A percentile compares a stretch with the other conserved stretches of the same genome.
Evolutionary conservation across 1,139 yeast species (phyloP).

Genomic region (Saccharomyces hybrid): DNA sequence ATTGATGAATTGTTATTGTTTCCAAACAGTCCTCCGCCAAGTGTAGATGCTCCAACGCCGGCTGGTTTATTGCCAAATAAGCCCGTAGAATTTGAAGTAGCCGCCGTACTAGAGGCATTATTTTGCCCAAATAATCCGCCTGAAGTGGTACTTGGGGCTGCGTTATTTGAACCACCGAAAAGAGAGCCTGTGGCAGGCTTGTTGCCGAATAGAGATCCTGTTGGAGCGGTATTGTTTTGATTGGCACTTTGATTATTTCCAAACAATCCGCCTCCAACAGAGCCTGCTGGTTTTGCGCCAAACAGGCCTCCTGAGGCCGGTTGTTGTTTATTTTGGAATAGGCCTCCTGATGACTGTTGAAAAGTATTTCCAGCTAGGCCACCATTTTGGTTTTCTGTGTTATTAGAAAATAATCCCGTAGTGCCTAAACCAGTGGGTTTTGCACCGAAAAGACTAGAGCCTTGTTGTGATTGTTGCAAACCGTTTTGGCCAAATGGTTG

Average conservation of each 20-base stretch:
- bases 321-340: constrained; percentile 17
- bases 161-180: background rate
- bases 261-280: constrained; percentile 35
- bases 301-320: constrained; percentile 15
- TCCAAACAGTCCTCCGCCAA: constrained; percentile 31
- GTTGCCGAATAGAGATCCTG: constrained; percentile 24
- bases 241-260: constrained; percentile 23
- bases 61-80: constrained; percentile 10
- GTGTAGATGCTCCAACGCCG: constrained; percentile 6
- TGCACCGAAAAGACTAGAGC: constrained; percentile 18
- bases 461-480: constrained; percentile 10
- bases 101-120: background rate
- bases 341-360: constrained; percentile 5
- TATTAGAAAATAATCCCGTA: constrained; percentile 2
- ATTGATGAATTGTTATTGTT: constrained; percentile 9
- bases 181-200: constrained; percentile 11
- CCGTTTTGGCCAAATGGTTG: constrained; percentile 27
- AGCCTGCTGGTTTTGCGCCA: constrained; percentile 11
- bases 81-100: background rate
- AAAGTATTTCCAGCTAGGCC: background rate
- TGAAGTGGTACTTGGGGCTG: constrained; percentile 7
- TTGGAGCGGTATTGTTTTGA: background rate
- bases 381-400: background rate
- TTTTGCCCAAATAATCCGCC: background rate
- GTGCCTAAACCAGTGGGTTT: constrained; percentile 5